These are phyloP conservation scores for Arxiozyma telluris DNA, from an alignment of 1,139 yeast species.

Conservation along the genomic window DNA sequence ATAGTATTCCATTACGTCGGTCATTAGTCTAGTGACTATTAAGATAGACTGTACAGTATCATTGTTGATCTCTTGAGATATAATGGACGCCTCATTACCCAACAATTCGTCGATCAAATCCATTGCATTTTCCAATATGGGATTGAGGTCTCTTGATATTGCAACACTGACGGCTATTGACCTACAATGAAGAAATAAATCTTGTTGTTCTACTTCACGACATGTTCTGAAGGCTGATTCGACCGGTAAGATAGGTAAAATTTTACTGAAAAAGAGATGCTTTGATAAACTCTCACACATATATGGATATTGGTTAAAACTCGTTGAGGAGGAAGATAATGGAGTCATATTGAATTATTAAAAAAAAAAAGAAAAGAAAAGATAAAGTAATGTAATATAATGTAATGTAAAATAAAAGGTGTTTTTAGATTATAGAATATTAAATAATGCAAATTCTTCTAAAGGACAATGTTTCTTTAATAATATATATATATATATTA, in stretches of 20 bases:
- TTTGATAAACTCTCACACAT: conserved; percentile 16
- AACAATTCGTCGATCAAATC: conserved; percentile 18
- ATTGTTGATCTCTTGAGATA: conserved; percentile 11
- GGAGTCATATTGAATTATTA: background rate
- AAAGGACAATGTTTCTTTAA: background rate
- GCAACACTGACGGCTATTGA: conserved; percentile 24
- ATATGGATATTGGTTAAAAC: background rate
- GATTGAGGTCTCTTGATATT: conserved; percentile 19
- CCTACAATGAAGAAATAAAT: conserved; percentile 21
- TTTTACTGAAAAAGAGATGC: conserved; percentile 19
- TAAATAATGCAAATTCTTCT: background rate
- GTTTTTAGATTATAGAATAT: background rate
- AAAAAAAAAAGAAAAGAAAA: no score
- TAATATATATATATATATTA: no score
- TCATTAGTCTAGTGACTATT: conserved; percentile 21
- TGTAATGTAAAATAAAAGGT: background rate
- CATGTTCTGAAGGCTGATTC: conserved; percentile 18
- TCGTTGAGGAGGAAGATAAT: background rate
- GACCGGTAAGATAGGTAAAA: conserved; percentile 21
- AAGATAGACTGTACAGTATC: conserved; percentile 20
- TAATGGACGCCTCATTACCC: conserved; percentile 11
- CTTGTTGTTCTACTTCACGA: conserved; percentile 24
- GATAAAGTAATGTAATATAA: no score
- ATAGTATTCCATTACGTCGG: conserved; percentile 23
- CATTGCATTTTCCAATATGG: conserved; percentile 15